Conservation (phyloP, 202 grass and related monocot species). For the Carex arenaria region DNA sequence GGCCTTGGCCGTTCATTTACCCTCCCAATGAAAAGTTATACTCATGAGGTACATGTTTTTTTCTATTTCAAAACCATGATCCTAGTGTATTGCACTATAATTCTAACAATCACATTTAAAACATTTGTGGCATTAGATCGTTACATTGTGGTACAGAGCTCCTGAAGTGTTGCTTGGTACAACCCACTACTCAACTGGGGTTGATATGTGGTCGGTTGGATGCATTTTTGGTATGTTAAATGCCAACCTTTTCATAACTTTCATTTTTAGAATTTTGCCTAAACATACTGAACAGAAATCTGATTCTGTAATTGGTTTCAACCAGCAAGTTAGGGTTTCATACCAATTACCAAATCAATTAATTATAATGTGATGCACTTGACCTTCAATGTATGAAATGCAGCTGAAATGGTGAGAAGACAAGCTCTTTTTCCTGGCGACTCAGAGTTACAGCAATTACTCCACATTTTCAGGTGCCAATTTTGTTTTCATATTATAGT, state of each 20-base stretch:
- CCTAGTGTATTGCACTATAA: background rate
- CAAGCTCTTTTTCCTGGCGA: conserved; percentile 89
- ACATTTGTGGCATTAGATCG: conserved; percentile 45
- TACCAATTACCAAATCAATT: background rate
- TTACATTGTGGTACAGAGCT: conserved; percentile 96
- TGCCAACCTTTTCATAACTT: too few relatives aligned
- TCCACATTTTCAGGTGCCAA: conserved; percentile 84
- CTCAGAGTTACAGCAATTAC: conserved; percentile 90
- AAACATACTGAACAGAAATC: too few relatives aligned
- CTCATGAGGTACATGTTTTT: conserved; percentile 61
- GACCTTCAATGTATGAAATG: conserved; percentile 13
- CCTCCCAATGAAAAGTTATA: conserved; percentile 85
- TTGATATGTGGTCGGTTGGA: conserved; percentile 93
- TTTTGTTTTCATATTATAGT: background rate
- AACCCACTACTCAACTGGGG: conserved; percentile 82
- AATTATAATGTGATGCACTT: background rate
- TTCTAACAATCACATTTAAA: background rate
- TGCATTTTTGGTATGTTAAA: conserved; percentile 74
- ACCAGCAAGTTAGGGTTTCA: background rate
- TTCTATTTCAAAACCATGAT: background rate
- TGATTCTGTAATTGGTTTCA: too few relatives aligned
- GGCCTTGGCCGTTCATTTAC: conserved; percentile 82
- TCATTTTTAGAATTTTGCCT: too few relatives aligned
- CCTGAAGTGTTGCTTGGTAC: conserved; percentile 86
- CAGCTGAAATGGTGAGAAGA: conserved; percentile 91